phyloP scores from a whole-genome alignment of 768 basidiomycete genomes.

The Russula emetica region DNA sequence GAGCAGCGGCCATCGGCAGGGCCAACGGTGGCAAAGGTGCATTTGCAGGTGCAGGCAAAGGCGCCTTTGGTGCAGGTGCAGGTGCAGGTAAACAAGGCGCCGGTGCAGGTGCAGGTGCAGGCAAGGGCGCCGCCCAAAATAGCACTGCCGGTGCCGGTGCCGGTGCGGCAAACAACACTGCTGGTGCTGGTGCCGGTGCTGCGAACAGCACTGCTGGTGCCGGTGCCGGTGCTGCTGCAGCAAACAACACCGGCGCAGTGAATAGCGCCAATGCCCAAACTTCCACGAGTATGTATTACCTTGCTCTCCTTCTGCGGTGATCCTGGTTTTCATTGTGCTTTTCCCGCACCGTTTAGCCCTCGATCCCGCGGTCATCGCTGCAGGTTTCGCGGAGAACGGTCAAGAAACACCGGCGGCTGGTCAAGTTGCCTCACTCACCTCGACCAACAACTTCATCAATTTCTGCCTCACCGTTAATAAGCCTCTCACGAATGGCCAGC shows the following conservation, averaged over 20 bases:
- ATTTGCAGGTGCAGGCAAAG: not conserved
- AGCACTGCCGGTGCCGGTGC: too few relatives aligned
- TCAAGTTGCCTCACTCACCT: constrained; percentile 54
- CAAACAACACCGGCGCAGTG: not conserved
- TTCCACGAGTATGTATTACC: constrained; percentile 37
- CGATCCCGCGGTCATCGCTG: constrained; percentile 47
- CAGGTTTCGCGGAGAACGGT: constrained; percentile 54
- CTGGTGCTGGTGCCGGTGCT: constrained; percentile 14
- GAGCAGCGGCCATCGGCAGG: not conserved
- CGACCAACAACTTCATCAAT: constrained; percentile 74
- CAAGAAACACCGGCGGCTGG: constrained; percentile 37
- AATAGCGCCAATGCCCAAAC: constrained; percentile 40
- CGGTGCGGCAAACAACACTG: constrained; percentile 18
- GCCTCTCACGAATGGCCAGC: constrained; percentile 60
- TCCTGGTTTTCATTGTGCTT: not conserved
- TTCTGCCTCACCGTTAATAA: constrained; percentile 49
- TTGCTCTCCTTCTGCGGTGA: not conserved
- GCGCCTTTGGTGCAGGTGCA: too few relatives aligned
- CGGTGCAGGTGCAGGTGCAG: not conserved
- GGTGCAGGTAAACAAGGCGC: not conserved
- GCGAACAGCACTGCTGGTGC: constrained; percentile 12
- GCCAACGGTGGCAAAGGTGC: constrained; percentile 11
- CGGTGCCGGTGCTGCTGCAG: not conserved
- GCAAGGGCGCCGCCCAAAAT: not conserved
- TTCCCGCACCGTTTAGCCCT: constrained; percentile 33